phyloP scores from a whole-genome alignment of 148 eudicot genomes.

The Rheum nobile region DNA sequence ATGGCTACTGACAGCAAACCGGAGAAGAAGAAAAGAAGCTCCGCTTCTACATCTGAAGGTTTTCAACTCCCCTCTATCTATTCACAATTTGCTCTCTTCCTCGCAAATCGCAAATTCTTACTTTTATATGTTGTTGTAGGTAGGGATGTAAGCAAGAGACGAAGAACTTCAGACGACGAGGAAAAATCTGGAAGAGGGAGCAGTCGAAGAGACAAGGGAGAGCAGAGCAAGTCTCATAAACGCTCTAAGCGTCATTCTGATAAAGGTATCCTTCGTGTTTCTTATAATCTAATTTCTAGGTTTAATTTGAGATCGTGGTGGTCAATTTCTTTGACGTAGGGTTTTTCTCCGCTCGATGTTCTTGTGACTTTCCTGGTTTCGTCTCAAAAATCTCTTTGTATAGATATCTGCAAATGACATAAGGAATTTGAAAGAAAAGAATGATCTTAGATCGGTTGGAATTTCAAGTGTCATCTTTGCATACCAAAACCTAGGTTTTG shows the following conservation, averaged over 20 bases:
- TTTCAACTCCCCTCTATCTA: neutral
- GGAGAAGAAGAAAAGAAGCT: constrained; percentile 7
- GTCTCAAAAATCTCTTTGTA: neutral
- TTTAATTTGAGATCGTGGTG: neutral
- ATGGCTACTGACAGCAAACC: constrained; percentile 10
- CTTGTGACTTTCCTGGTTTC: neutral
- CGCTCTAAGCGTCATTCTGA: constrained; percentile 6
- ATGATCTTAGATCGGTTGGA: neutral
- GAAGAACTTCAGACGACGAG: constrained; percentile 1
- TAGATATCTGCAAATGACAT: neutral
- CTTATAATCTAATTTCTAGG: neutral
- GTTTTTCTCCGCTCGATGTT: neutral
- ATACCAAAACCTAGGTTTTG: neutral
- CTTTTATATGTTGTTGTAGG: neutral
- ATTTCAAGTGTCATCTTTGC: neutral
- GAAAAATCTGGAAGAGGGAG: constrained; percentile 4
- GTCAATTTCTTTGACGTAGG: neutral
- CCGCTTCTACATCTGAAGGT: neutral
- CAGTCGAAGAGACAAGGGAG: constrained; percentile 6
- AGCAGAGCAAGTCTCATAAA: constrained; percentile 1
- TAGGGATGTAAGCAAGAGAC: constrained; percentile 5
- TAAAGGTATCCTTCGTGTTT: neutral
- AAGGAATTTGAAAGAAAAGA: neutral
- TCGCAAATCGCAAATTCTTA: neutral
- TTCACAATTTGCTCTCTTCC: neutral